A percentile compares a stretch with the other conserved stretches of the same genome.
phyloP scores from a whole-genome alignment of 208 protist species.

The Crithidia expoeki region DNA sequence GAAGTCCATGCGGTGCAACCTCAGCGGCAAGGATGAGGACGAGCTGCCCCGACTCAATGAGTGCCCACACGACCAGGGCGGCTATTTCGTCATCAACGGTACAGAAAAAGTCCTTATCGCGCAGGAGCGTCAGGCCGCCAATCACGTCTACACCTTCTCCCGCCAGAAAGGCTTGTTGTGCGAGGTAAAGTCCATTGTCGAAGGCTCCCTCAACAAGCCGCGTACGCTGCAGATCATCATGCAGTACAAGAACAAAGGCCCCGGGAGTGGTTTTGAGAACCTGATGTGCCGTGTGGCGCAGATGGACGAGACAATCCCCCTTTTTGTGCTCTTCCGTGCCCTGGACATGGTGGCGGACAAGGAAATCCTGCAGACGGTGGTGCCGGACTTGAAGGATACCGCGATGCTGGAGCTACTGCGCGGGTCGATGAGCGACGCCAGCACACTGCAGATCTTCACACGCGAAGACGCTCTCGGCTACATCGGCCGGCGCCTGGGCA shows the following conservation, averaged over 20 bases:
- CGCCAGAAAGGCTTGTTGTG: slow-evolving; percentile 93
- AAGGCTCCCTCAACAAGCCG: slow-evolving; percentile 85
- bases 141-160: slow-evolving; percentile 97
- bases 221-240: slow-evolving; percentile 94
- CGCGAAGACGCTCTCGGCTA: slow-evolving; percentile 95
- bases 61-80: slow-evolving; percentile 98
- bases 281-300: slow-evolving; percentile 93
- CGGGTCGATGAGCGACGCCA: slow-evolving; percentile 94
- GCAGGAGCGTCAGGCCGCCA: slow-evolving; percentile 97
- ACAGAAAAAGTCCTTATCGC: slow-evolving; percentile 98
- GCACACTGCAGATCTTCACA: slow-evolving; percentile 89
- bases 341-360: slow-evolving; percentile 96
- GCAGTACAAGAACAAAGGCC: slow-evolving; percentile 92
- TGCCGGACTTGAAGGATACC: slow-evolving; percentile 83
- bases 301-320: slow-evolving; percentile 81
- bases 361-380: slow-evolving; percentile 95
- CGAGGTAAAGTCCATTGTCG: slow-evolving; percentile 96
- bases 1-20: slow-evolving; percentile 95
- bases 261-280: slow-evolving; percentile 92
- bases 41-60: slow-evolving; percentile 96
- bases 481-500: slow-evolving; percentile 93
- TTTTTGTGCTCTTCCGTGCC: slow-evolving; percentile 97
- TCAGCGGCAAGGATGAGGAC: slow-evolving; percentile 90
- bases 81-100: slow-evolving; percentile 99
- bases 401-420: slow-evolving; percentile 88